Evolutionary conservation across 805 yeast genomes (phyloP).

Genomic region (Barnettozyma siamensis): DNA sequence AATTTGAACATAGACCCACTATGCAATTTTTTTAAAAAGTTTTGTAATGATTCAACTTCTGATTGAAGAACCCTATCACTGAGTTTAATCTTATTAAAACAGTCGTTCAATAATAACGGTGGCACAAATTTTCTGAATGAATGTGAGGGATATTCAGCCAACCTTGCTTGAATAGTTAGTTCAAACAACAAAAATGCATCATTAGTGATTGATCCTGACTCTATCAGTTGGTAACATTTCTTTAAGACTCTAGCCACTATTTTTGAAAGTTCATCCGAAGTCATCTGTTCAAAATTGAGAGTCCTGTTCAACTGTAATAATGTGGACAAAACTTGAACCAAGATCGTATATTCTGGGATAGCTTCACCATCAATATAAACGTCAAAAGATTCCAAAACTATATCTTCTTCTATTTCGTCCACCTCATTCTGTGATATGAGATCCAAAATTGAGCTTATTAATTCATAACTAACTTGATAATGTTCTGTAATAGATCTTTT

Average conservation of each 20-base stretch:
- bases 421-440: slow-evolving; percentile 24
- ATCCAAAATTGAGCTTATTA: slow-evolving; percentile 33
- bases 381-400: slow-evolving; percentile 56
- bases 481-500: slow-evolving; percentile 31
- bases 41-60: slow-evolving; percentile 47
- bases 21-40: slow-evolving; percentile 27
- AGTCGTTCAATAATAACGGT: slow-evolving; percentile 13
- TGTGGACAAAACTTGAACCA: slow-evolving; percentile 47
- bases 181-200: slow-evolving; percentile 25
- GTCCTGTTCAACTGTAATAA: slow-evolving; percentile 21
- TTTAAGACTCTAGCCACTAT: slow-evolving; percentile 45
- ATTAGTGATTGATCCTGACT: slow-evolving; percentile 42
- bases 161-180: slow-evolving; percentile 23
- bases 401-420: slow-evolving; percentile 33
- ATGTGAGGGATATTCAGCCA: slow-evolving; percentile 44
- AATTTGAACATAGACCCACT: slow-evolving; percentile 28
- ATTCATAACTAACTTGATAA: slow-evolving; percentile 15
- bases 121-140: slow-evolving; percentile 23
- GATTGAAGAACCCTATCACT: slow-evolving; percentile 51
- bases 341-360: slow-evolving; percentile 48
- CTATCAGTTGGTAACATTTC: slow-evolving; percentile 55
- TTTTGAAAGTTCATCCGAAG: slow-evolving; percentile 18
- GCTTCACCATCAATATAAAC: slow-evolving; percentile 53
- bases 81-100: slow-evolving; percentile 31
- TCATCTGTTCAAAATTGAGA: slow-evolving; percentile 15